Conservation (phyloP, 768 basidiomycete species). For the Boletus sp. region DNA sequence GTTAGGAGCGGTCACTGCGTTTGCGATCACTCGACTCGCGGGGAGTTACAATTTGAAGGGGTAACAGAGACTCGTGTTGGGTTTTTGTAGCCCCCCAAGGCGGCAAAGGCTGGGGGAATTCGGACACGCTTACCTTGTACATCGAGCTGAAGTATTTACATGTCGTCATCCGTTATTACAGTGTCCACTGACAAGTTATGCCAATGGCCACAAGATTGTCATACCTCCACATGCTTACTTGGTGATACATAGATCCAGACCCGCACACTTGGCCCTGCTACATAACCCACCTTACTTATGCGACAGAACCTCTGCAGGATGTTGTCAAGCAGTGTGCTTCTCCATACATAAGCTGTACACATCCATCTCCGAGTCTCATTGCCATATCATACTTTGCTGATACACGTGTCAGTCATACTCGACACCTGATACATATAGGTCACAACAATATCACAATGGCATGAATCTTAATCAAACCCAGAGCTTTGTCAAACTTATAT, state of each 20-base stretch:
- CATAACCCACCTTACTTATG: no score
- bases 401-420: background rate
- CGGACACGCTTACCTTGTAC: background rate
- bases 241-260: background rate
- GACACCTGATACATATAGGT: background rate
- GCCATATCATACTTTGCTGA: no score
- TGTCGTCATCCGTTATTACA: background rate
- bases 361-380: no score
- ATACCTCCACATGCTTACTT: background rate
- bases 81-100: background rate
- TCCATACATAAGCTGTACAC: no score
- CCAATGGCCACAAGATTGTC: background rate
- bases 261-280: background rate
- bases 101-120: background rate
- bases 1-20: constrained; percentile 12
- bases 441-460: background rate
- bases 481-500: background rate
- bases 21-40: constrained; percentile 4
- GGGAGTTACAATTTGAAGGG: background rate
- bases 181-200: background rate
- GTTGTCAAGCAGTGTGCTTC: no score
- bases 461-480: background rate
- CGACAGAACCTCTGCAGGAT: background rate
- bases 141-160: no score
- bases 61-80: background rate